A percentile compares a stretch with the other conserved stretches of the same genome.
Conservation (phyloP, 2,329 filamentous ascomycete genomes). For the Penicillium verrucosum region DNA sequence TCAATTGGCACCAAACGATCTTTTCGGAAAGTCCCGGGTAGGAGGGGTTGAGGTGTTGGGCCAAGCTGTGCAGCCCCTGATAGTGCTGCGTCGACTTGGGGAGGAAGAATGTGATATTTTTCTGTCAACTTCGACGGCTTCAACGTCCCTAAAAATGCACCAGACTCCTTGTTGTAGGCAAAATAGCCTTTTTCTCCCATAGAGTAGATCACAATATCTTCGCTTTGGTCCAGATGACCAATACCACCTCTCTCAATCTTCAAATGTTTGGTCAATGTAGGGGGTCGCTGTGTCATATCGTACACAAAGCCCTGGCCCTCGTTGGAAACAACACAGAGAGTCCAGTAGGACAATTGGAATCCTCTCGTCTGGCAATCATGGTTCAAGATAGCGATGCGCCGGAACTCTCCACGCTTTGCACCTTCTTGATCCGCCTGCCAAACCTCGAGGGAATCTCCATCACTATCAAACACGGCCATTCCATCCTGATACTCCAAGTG, state of each 20-base stretch:
- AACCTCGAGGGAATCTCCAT: conserved; percentile 46
- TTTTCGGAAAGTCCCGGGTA: conserved; percentile 20
- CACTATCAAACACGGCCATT: conserved; percentile 45
- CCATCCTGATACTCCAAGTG: conserved; percentile 50
- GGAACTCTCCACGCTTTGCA: conserved; percentile 39
- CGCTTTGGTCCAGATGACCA: conserved; percentile 46
- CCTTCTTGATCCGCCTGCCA: conserved; percentile 42
- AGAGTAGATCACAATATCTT: conserved; percentile 45
- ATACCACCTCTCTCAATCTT: conserved; percentile 42
- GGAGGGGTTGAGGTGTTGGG: conserved; percentile 18
- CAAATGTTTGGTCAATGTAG: conserved; percentile 34
- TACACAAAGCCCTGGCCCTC: conserved; percentile 48
- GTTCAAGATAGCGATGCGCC: conserved; percentile 39
- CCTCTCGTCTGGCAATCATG: conserved; percentile 47
- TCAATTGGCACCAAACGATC: conserved; percentile 30
- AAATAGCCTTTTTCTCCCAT: conserved; percentile 45
- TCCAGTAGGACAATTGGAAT: conserved; percentile 45
- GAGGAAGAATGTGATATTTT: conserved; percentile 34
- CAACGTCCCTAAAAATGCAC: conserved; percentile 38
- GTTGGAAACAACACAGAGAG: conserved; percentile 47
- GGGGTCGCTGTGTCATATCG: conserved; percentile 39
- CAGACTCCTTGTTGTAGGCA: conserved; percentile 41
- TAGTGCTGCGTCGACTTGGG: conserved; percentile 22
- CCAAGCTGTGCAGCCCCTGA: conserved; percentile 23
- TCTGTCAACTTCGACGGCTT: conserved; percentile 35